Evolutionary conservation across 2,329 filamentous ascomycete species (phyloP), one percentile per base, ranked within the genome.

Genomic region (Diaporthe ampelina): DNA sequence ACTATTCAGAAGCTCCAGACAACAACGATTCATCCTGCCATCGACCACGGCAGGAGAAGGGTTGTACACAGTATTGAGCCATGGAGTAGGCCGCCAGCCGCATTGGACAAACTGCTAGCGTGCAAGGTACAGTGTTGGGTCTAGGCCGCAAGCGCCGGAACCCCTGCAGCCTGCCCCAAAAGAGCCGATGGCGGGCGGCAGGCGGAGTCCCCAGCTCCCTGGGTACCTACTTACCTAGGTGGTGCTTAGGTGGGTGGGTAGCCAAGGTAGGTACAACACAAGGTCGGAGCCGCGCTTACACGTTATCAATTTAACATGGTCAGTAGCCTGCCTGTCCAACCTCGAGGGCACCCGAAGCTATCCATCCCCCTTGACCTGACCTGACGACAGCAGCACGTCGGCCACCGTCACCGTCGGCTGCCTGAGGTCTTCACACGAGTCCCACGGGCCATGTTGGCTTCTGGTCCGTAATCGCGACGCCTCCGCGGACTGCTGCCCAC

Each of bases 341-440:
- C 48, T 40, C 32, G 9, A 43, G 40, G 40, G 11, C 2, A 26
- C 63, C 45, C 17, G 32, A 52, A 68, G 48, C 48, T 32, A 26
- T 35, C n/a, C 4, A 24, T n/a, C n/a, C 9, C 26, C n/a, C 15
- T 24, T 37, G 63, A 68, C 45, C n/a, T 17, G 48, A 54, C 48
- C n/a, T 4, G 29, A 29, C 56, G 65, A 37, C 54, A 43, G 63
- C 59, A 26, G 61, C 57, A 45, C 52, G 54, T 54, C 67, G 56
- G 69, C 58, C 58, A 67, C 61, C 79, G 54, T 19, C 21, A 72
- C 72, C 54, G 50, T 48, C 29, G 58, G 59, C 37, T 68, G 70
- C 45, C 50, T 52, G 58, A 50, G 58, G 58, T 19, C 50, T 54
- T 26, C 63, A 63, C 58, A 10, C 29, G 29, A 26, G 37, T 54